These are phyloP conservation scores for Pseudevernia furfuracea DNA, from an alignment of 495 filamentous ascomycete genomes.

Conservation along the genomic window DNA sequence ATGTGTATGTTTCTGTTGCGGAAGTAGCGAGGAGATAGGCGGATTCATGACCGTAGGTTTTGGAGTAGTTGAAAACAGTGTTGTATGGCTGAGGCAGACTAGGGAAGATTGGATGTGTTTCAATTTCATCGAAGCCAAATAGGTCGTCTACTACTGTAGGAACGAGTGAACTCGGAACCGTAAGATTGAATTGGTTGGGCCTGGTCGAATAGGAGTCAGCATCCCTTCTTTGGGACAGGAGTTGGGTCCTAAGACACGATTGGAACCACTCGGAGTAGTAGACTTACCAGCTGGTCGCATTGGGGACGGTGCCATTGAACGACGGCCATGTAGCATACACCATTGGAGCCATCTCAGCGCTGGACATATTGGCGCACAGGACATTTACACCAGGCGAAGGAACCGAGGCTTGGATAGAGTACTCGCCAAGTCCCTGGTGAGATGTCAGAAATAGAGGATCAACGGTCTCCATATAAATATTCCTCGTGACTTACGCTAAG, in stretches of 20 bases:
- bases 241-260: too few species aligned
- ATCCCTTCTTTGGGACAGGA: too few species aligned
- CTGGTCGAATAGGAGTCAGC: too few species aligned
- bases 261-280: too few species aligned
- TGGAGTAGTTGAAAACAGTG: constrained; percentile 57
- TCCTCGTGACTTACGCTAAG: constrained; percentile 30
- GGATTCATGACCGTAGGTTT: constrained; percentile 36
- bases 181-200: too few species aligned
- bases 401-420: constrained; percentile 55
- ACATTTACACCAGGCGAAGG: constrained; percentile 60
- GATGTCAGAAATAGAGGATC: too few species aligned
- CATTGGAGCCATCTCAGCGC: constrained; percentile 51
- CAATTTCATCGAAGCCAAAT: constrained; percentile 53
- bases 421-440: constrained; percentile 53
- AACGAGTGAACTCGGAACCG: constrained; percentile 39
- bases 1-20: constrained; percentile 41
- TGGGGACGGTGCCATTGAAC: constrained; percentile 32
- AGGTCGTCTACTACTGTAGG: constrained; percentile 58
- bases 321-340: constrained; percentile 49
- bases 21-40: constrained; percentile 59
- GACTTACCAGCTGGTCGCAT: constrained; percentile 30
- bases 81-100: constrained; percentile 54
- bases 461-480: too few species aligned
- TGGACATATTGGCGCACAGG: constrained; percentile 56
- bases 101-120: constrained; percentile 57